These are phyloP conservation scores for Coprinellus micaceus DNA, from an alignment of 768 basidiomycete species.

Conservation along the genomic window DNA sequence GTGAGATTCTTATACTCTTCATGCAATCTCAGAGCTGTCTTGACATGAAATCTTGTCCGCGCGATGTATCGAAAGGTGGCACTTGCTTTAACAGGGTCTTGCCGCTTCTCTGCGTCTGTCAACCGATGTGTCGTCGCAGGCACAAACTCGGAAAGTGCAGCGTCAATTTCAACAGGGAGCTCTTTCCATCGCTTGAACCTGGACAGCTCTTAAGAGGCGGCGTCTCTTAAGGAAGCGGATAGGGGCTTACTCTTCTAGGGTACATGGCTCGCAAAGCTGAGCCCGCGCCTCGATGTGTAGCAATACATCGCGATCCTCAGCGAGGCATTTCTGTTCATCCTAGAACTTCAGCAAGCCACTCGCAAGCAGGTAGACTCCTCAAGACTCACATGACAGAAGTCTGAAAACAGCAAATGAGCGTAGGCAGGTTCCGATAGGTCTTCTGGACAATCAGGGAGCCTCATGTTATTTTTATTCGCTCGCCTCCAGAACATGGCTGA, in stretches of 20 bases:
- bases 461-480: not conserved
- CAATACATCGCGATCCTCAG: not conserved
- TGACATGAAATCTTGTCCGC: not conserved
- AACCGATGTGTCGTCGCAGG: not conserved
- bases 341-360: not conserved
- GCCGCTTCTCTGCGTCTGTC: not conserved
- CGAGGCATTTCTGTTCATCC: not conserved
- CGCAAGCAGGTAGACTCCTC: not conserved
- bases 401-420: not conserved
- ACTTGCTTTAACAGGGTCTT: not conserved
- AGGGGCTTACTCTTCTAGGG: not conserved
- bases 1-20: not conserved
- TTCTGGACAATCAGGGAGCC: not conserved
- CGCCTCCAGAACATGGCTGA: not conserved
- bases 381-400: not conserved
- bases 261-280: not conserved
- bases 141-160: not conserved
- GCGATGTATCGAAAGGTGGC: not conserved
- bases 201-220: not conserved
- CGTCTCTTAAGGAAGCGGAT: not conserved
- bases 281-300: not conserved
- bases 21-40: not conserved
- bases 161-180: not conserved
- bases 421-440: not conserved
- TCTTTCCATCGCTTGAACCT: conserved; percentile 2